Evolutionary conservation across 306 rosid genomes (phyloP), one percentile per base, ranked within the genome.

Genomic region (Castanea mollissima): DNA sequence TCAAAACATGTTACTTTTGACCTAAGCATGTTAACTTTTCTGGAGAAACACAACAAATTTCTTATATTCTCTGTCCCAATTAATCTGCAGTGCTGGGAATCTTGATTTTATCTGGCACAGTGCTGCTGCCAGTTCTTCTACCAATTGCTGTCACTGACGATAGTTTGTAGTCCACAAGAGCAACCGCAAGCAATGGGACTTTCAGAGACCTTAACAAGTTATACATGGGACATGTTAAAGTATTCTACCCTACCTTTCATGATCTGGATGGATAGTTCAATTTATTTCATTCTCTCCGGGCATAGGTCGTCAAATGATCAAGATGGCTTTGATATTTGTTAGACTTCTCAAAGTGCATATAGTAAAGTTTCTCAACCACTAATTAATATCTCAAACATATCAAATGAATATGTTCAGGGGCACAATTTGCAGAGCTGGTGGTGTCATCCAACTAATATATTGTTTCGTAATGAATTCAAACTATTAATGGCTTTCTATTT

Each of bases 111-210:
- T 90, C 90, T 29, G 97, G 98, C 76, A 4, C 91, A 52, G 71
- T 88, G 59, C 90, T 96, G 87, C 89, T 96, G 54, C 98, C 98
- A 9, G 80, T 86, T 75, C 99, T 96, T 29, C 90, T 96, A 69
- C 96, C 99, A 0, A 74, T 93, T 83, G 85, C 97, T 78, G 82
- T 69, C 74, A 96, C 99, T 5, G 94, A 83, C 49, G 23, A 76
- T 63, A 88, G 60, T 44, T 72, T 29, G 38, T 72, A 55, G 79
- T 10, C 21, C 4, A 12, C 15, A 51, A 2, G 16, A 31, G 52
- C 52, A 38, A 70, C 83, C 59, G 63, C 79, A 25, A 93, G 95
- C 87, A 82, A 72, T 13, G 89, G 86, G 62, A 81, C 89, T 63
- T 89, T 89, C 85, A 85, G 55, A 74, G 89, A 89, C 34, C 94